A percentile compares a stretch with the other conserved stretches of the same genome.
Evolutionary conservation across 345 rosid genomes (phyloP).

Genomic region (Camelina sativa): DNA sequence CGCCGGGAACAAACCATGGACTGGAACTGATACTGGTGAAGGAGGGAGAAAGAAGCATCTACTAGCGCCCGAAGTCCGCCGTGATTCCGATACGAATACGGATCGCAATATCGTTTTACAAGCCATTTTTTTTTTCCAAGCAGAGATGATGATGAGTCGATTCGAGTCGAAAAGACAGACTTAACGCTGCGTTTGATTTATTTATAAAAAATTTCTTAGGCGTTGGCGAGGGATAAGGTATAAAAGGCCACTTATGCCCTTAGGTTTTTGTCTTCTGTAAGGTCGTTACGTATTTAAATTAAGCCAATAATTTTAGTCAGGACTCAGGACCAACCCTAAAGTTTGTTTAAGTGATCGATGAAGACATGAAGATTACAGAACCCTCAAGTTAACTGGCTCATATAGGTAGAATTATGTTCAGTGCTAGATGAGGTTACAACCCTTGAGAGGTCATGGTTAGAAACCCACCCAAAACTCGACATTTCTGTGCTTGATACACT

Average conservation of each 20-base stretch:
- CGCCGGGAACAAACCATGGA: constrained; percentile 41
- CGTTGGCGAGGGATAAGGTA: constrained; percentile 14
- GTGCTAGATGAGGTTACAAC: too few relatives aligned
- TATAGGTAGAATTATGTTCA: too few relatives aligned
- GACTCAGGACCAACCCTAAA: background rate
- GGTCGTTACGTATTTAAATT: background rate
- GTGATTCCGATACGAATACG: constrained; percentile 60
- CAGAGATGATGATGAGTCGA: background rate
- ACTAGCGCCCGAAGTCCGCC: constrained; percentile 46
- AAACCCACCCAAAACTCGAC: too few relatives aligned
- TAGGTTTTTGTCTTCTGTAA: background rate
- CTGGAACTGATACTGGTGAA: constrained; percentile 42
- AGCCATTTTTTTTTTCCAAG: constrained; percentile 56
- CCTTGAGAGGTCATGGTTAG: too few relatives aligned
- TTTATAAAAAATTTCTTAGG: background rate
- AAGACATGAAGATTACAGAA: too few relatives aligned
- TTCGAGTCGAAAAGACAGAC: background rate
- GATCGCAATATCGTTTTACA: constrained; percentile 70
- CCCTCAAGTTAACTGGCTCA: too few relatives aligned
- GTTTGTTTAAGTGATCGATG: too few relatives aligned
- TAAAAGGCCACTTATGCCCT: constrained; percentile 27
- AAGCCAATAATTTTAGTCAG: background rate
- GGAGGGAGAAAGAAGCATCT: constrained; percentile 47
- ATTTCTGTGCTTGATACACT: background rate
- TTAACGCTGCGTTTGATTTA: constrained; percentile 27